A percentile compares a stretch with the other conserved stretches of the same genome.
phyloP scores from a whole-genome alignment of 352 stramenopile species.

The Poterioochromonas sp. region DNA sequence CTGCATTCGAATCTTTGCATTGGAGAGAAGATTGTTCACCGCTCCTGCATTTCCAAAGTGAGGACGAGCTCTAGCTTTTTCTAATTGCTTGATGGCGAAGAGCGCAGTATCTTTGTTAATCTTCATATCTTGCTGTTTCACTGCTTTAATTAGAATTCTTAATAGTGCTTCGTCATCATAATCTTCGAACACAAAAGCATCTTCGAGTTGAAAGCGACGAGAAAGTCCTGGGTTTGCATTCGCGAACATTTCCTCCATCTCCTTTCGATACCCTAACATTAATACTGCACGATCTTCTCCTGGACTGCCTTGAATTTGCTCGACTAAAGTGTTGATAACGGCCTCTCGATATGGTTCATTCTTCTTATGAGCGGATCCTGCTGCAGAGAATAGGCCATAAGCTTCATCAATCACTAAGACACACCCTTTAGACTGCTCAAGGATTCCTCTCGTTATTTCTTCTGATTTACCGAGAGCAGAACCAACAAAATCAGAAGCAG shows the following conservation, averaged over 20 bases:
- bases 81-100: slow-evolving; percentile 40
- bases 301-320: slow-evolving; percentile 71
- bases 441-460: background rate
- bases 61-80: slow-evolving; percentile 56
- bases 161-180: slow-evolving; percentile 65
- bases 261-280: slow-evolving; percentile 70
- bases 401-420: slow-evolving; percentile 84
- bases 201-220: slow-evolving; percentile 68
- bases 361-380: slow-evolving; percentile 40
- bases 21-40: slow-evolving; percentile 66
- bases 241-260: slow-evolving; percentile 78
- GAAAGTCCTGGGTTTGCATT: slow-evolving; percentile 71
- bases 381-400: slow-evolving; percentile 56
- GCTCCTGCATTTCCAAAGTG: slow-evolving; percentile 80
- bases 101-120: background rate
- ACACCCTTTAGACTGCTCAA: slow-evolving; percentile 16
- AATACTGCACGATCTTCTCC: slow-evolving; percentile 73
- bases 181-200: slow-evolving; percentile 78
- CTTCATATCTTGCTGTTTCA: background rate
- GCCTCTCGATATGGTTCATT: slow-evolving; percentile 45
- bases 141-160: slow-evolving; percentile 1
- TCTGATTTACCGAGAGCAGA: slow-evolving; percentile 58
- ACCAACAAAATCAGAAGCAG: slow-evolving; percentile 68
- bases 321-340: slow-evolving; percentile 73
- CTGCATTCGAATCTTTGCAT: slow-evolving; percentile 46